These are phyloP conservation scores for Drechslerella coelobrocha DNA, from an alignment of 2,329 filamentous ascomycete species.

Conservation along the genomic window DNA sequence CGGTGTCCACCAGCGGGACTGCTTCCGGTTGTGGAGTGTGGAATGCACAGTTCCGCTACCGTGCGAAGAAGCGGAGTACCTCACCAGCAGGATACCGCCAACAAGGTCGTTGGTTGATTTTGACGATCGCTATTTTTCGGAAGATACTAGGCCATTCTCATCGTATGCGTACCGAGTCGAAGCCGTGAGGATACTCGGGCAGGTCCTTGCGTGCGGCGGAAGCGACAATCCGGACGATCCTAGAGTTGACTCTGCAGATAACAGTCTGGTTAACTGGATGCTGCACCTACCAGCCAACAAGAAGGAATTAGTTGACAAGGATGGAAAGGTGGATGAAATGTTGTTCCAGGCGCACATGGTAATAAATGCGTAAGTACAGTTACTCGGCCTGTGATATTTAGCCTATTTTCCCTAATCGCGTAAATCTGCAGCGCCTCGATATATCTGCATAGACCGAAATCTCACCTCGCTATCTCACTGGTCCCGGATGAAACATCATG, in stretches of 20 bases:
- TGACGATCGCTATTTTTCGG: slow-evolving; percentile 76
- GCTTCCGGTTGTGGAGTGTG: slow-evolving; percentile 73
- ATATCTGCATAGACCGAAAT: slow-evolving; percentile 79
- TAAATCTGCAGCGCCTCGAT: slow-evolving; percentile 63
- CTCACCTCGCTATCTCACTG: slow-evolving; percentile 69
- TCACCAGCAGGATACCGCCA: slow-evolving; percentile 65
- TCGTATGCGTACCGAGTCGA: slow-evolving; percentile 87
- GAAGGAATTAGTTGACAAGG: slow-evolving; percentile 70
- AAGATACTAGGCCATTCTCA: slow-evolving; percentile 74
- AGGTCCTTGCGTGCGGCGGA: slow-evolving; percentile 67
- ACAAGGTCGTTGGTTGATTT: slow-evolving; percentile 74
- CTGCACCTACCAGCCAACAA: slow-evolving; percentile 78
- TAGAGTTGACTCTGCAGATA: slow-evolving; percentile 67
- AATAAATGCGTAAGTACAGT: slow-evolving; percentile 60
- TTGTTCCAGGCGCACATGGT: slow-evolving; percentile 92
- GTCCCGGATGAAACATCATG: slow-evolving; percentile 71
- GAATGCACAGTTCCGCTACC: slow-evolving; percentile 74
- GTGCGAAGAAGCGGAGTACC: slow-evolving; percentile 80
- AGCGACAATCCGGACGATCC: slow-evolving; percentile 62
- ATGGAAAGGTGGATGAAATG: slow-evolving; percentile 81
- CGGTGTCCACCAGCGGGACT: slow-evolving; percentile 75
- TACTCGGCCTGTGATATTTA: background rate
- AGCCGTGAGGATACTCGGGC: slow-evolving; percentile 77
- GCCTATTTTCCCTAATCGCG: background rate
- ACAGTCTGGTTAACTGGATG: slow-evolving; percentile 73